Conservation (phyloP, 2,329 filamentous ascomycete genomes). For the Mycocentrospora acerina region DNA sequence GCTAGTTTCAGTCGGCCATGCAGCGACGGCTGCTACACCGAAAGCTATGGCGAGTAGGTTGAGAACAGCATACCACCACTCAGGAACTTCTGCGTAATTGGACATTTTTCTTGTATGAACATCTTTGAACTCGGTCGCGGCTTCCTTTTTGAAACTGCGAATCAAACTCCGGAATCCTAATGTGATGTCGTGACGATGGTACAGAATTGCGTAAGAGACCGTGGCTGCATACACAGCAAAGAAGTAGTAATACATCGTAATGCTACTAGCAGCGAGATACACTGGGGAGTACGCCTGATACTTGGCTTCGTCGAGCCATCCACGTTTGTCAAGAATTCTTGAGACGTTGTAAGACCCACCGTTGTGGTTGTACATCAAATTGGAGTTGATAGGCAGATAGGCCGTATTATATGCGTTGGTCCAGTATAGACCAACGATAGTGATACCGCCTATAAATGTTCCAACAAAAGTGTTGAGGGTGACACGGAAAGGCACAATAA, state of each 20-base stretch:
- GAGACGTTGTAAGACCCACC: slow-evolving; percentile 49
- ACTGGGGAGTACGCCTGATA: slow-evolving; percentile 51
- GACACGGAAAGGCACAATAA: slow-evolving; percentile 1
- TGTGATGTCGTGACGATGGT: slow-evolving; percentile 55
- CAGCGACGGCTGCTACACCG: slow-evolving; percentile 49
- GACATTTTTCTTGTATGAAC: slow-evolving; percentile 55
- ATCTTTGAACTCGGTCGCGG: slow-evolving; percentile 36
- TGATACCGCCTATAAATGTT: neutral
- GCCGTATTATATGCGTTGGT: neutral
- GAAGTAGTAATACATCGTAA: slow-evolving; percentile 58
- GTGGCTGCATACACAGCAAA: slow-evolving; percentile 58
- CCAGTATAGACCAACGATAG: slow-evolving; percentile 1
- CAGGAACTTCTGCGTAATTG: slow-evolving; percentile 52
- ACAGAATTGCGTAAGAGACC: slow-evolving; percentile 54
- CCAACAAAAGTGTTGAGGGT: slow-evolving; percentile 2
- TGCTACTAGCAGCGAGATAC: slow-evolving; percentile 53
- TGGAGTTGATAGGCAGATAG: slow-evolving; percentile 37
- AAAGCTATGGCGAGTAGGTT: slow-evolving; percentile 48
- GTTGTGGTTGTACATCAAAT: slow-evolving; percentile 40
- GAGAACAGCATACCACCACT: slow-evolving; percentile 55
- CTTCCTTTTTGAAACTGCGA: slow-evolving; percentile 25
- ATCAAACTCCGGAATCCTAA: slow-evolving; percentile 53
- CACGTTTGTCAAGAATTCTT: slow-evolving; percentile 52
- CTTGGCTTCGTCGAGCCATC: slow-evolving; percentile 21
- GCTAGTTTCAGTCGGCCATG: slow-evolving; percentile 55